Evolutionary conservation across 2,329 filamentous ascomycete species (phyloP).

Genomic region (Fusarium concolor): DNA sequence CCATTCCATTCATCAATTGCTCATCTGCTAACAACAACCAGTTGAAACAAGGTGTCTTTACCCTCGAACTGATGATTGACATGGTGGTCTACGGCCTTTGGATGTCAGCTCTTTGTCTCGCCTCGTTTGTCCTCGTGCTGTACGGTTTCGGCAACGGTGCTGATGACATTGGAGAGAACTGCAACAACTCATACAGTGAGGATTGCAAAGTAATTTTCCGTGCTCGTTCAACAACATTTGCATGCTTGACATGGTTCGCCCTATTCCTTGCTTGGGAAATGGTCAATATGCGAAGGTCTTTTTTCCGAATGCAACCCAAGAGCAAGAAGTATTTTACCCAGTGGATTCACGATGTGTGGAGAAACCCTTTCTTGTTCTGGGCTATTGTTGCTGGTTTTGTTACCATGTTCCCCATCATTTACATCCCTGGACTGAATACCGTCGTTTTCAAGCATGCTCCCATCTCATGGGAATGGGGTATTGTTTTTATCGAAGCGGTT

Average conservation of each 20-base stretch:
- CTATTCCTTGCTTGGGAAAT: conserved; percentile 83
- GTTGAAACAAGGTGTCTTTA: conserved; percentile 69
- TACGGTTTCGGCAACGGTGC: conserved; percentile 60
- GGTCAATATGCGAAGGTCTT: conserved; percentile 75
- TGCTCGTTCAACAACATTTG: conserved; percentile 78
- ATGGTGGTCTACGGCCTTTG: conserved; percentile 75
- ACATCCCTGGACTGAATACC: conserved; percentile 68
- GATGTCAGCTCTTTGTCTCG: conserved; percentile 70
- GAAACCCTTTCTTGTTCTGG: conserved; percentile 78
- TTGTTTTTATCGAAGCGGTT: conserved; percentile 65
- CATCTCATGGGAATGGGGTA: conserved; percentile 71
- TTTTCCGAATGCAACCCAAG: conserved; percentile 78
- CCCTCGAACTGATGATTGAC: conserved; percentile 71
- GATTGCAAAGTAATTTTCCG: conserved; percentile 72
- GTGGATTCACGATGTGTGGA: conserved; percentile 74
- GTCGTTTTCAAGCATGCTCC: conserved; percentile 68
- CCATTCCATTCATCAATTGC: too few relatives aligned
- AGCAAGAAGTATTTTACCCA: conserved; percentile 71
- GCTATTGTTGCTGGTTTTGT: conserved; percentile 61
- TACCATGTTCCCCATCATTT: conserved; percentile 63
- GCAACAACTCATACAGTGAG: conserved; percentile 67
- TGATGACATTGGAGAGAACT: conserved; percentile 66
- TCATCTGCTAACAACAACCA: conserved; percentile 15
- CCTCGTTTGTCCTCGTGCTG: conserved; percentile 64
- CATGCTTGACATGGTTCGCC: conserved; percentile 78